A percentile compares a stretch with the other conserved stretches of the same genome.
Evolutionary conservation across 2,329 filamentous ascomycete genomes (phyloP).

Genomic region (Sphaceloma murrayae): DNA sequence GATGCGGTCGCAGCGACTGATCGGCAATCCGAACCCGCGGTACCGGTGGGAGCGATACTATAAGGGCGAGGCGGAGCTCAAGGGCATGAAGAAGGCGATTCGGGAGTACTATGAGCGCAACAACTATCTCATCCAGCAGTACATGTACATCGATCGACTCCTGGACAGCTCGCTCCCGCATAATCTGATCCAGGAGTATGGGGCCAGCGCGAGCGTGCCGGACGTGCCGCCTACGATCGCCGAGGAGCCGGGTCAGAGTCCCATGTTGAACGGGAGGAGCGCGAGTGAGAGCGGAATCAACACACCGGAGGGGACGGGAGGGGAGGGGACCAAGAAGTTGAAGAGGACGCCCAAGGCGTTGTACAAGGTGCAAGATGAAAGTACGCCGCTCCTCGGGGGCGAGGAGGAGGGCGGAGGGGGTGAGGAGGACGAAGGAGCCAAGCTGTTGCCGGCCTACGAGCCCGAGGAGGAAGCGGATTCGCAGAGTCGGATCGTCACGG

Average conservation of each 20-base stretch:
- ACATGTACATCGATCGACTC: slow-evolving; percentile 83
- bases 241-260: slow-evolving; percentile 49
- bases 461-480: slow-evolving; percentile 62
- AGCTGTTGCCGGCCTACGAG: slow-evolving; percentile 57
- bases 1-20: slow-evolving; percentile 74
- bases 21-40: slow-evolving; percentile 76
- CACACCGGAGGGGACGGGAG: slow-evolving; percentile 15
- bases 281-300: slow-evolving; percentile 1
- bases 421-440: slow-evolving; percentile 36
- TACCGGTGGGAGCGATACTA: slow-evolving; percentile 83
- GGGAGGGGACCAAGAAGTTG: slow-evolving; percentile 37
- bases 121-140: slow-evolving; percentile 82
- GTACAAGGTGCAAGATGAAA: slow-evolving; percentile 57
- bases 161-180: slow-evolving; percentile 89
- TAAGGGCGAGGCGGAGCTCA: slow-evolving; percentile 67
- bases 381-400: slow-evolving; percentile 50
- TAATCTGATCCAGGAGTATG: slow-evolving; percentile 83
- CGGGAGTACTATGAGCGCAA: slow-evolving; percentile 81
- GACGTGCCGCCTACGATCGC: slow-evolving; percentile 64
- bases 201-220: slow-evolving; percentile 35
- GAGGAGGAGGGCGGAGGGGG: slow-evolving; percentile 36
- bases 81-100: slow-evolving; percentile 61
- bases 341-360: slow-evolving; percentile 78
- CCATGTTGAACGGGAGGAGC: slow-evolving; percentile 16
- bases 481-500: slow-evolving; percentile 63